Evolutionary conservation across 208 protist species (phyloP), one percentile per base, ranked within the genome.

Genomic region (Leishmania gerbilli): DNA sequence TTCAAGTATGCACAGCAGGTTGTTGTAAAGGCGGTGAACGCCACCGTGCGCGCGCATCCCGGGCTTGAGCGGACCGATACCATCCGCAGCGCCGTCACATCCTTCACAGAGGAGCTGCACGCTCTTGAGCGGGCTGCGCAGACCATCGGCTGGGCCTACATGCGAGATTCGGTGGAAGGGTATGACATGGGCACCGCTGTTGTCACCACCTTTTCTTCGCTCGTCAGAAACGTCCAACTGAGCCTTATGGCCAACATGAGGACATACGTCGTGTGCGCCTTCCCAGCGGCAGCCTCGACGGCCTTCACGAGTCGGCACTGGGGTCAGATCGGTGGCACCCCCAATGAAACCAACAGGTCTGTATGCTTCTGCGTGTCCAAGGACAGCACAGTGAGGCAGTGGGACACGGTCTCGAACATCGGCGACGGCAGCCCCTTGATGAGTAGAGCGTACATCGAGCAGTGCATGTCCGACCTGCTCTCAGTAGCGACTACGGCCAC

Each of bases 1-100:
- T 90, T 90, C 79, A 92, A 90, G 68, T 92, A 90, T 81, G 80
- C 89, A 8, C 89, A 92, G 79, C 84, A 92, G 65, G 78, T 90
- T 24, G 89, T 90, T 1, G 80, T 90, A 27, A 83, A 82, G 77
- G 77, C 85, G 15, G 89, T 90, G 45, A 87, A 86, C 67, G 79
- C 82, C 1, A 87, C 89, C 24, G 84, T 92, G 65, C 60, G 71
- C 3, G 81, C 84, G n/a, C 90, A 91, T 74, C 86, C 88, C 1
- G 90, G 88, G 3, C 81, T 93, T 31, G 88, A 91, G 77, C 85
- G 85, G 4, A 89, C 84, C 40, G 88, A 91, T 53, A 83, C 67
- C 8, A 72, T 93, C 4, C 82, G 77, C 60, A 91, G 88, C 77
- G 81, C 82, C 74, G 86, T 90, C 58, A 71, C 90, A 4, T 64